Evolutionary conservation across 108 stramenopile species (phyloP).

Genomic region (Pseudonitzschia pungens): DNA sequence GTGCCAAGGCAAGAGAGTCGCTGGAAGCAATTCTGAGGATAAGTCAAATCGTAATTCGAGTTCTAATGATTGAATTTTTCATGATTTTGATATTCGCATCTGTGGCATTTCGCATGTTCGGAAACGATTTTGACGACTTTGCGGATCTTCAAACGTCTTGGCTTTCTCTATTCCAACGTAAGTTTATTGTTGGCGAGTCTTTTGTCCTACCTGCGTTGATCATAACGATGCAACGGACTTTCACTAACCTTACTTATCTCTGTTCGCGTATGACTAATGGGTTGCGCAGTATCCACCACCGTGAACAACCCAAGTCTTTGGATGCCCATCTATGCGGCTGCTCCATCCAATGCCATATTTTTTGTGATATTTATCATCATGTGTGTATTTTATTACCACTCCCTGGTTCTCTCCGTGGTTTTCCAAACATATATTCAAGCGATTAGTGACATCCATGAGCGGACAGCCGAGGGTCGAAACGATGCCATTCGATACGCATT

Average conservation of each 20-base stretch:
- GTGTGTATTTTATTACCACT: conserved; percentile 51
- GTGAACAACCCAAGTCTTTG: conserved; percentile 58
- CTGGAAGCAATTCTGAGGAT: conserved; percentile 48
- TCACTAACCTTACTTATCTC: not conserved
- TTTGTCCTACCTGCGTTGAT: not conserved
- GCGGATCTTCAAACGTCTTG: conserved; percentile 32
- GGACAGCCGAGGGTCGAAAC: conserved; percentile 39
- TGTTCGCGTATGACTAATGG: not conserved
- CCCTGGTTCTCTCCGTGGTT: conserved; percentile 57
- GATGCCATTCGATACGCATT: conserved; percentile 48
- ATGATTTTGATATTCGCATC: conserved; percentile 55
- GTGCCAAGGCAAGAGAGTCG: conserved; percentile 44
- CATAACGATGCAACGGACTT: not conserved
- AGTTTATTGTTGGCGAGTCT: not conserved
- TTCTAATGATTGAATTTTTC: conserved; percentile 54
- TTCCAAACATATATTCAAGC: conserved; percentile 65
- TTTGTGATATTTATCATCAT: conserved; percentile 52
- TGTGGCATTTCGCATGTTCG: conserved; percentile 44
- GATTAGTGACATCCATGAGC: conserved; percentile 41
- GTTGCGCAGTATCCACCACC: conserved; percentile 48
- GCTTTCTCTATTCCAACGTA: conserved; percentile 33
- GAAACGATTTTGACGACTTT: conserved; percentile 35
- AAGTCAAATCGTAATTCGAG: conserved; percentile 40
- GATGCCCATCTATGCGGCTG: conserved; percentile 60
- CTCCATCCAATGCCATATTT: conserved; percentile 41